Base-by-base conservation (phyloP, 1,284 basidiomycete genomes). In the Ustilago bromivora region DNA sequence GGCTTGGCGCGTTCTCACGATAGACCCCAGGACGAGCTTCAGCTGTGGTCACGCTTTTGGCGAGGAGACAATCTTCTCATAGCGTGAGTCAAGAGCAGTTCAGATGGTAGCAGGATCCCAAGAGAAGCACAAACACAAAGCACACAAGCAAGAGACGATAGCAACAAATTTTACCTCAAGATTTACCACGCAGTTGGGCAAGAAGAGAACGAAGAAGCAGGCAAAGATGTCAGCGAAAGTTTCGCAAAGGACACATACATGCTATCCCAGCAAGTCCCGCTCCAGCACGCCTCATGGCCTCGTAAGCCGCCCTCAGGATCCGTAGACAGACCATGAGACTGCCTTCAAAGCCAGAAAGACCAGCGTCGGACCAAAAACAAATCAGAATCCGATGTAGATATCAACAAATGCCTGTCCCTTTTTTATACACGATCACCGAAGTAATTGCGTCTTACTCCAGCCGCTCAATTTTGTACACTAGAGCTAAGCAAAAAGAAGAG, bases 361-460 rank as follows among this genome's bases (percentile, higher is more conserved):
- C 12, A 54, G 56, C 28, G 4, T 5, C 23, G 56, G 15, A 49
- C 58, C 28, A 28, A 31, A 36, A 36, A 12, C 35, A 62, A 62
- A 66, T 77, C 75, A 77, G 75, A 51, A 72, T 70, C 75, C 75
- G 75, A 77, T 77, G 75, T 77, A 77, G 74, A 72, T 77, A 70
- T 77, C 75, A 77, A 68, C 75, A 77, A 77, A 77, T 77, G 66
- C 64, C 70, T 63, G 75, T 38, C 60, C 41, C 75, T 57, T 70
- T 70, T 77, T 76, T 76, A 47, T 71, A 36, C 74, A 71, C 68
- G 38, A 38, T 23, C 32, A 41, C 10, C 23, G 47, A 46, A 28
- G 13, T 7, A 7, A 28, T 43, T 66, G 75, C 75, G 75, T 70
- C 70, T 76, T 61, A 38, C 68, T 17, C 55, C 64, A 49, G 60